These are phyloP conservation scores for Musa acuminata DNA, from an alignment of 176 grass and related monocot genomes.

Conservation along the genomic window DNA sequence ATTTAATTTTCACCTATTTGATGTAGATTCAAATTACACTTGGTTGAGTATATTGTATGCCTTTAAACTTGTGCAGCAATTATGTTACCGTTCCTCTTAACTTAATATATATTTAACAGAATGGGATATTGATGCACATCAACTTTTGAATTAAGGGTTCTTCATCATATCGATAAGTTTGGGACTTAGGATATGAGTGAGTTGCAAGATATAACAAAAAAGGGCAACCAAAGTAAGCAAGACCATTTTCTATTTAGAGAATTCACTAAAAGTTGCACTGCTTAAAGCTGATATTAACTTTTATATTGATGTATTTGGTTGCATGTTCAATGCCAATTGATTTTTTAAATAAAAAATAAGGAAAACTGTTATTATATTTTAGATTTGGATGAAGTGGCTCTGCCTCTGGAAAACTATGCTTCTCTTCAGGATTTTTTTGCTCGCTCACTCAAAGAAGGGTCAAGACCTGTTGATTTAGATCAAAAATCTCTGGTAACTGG, in stretches of 20 bases:
- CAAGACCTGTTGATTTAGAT: slow-evolving; percentile 52
- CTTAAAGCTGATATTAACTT: background rate
- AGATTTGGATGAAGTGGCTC: slow-evolving; percentile 72
- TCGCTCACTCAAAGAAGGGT: slow-evolving; percentile 66
- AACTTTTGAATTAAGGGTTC: no score
- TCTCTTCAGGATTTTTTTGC: slow-evolving; percentile 73
- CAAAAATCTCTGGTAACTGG: slow-evolving; percentile 79
- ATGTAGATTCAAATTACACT: no score
- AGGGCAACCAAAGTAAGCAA: no score
- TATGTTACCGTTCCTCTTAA: no score
- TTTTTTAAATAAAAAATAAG: background rate
- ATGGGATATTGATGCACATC: no score
- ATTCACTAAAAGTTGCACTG: background rate
- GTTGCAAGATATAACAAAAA: no score
- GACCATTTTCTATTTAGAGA: background rate
- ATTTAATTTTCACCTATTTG: no score
- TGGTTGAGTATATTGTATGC: no score
- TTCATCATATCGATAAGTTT: no score
- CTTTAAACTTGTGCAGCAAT: no score
- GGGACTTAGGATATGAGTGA: no score
- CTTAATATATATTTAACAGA: no score
- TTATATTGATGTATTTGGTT: background rate
- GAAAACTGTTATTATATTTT: slow-evolving; percentile 12
- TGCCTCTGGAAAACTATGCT: slow-evolving; percentile 72
- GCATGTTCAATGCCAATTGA: background rate